These are phyloP conservation scores for Zygotorulaspora sp. DNA, from an alignment of 805 yeast species.

Conservation along the genomic window DNA sequence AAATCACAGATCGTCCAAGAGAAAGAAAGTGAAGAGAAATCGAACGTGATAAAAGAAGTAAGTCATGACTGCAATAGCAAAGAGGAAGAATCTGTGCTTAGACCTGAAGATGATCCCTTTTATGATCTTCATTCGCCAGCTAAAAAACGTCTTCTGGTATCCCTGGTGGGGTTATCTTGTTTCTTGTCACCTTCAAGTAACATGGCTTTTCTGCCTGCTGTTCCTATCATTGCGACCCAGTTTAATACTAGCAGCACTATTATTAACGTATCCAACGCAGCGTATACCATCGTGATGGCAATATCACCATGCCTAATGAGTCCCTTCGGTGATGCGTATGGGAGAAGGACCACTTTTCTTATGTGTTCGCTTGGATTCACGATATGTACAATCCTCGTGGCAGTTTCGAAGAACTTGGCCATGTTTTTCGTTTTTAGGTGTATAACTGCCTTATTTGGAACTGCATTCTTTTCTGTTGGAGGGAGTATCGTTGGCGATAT, in stretches of 20 bases:
- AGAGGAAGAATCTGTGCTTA: slow-evolving; percentile 1
- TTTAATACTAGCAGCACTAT: slow-evolving; percentile 45
- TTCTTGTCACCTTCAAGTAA: slow-evolving; percentile 44
- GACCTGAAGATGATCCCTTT: slow-evolving; percentile 1
- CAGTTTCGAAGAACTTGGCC: slow-evolving; percentile 47
- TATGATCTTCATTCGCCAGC: slow-evolving; percentile 4
- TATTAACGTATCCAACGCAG: slow-evolving; percentile 48
- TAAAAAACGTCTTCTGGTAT: slow-evolving; percentile 3
- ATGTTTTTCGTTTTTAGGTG: slow-evolving; percentile 53
- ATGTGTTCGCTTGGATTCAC: slow-evolving; percentile 37
- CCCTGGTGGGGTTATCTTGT: slow-evolving; percentile 20
- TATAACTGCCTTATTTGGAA: slow-evolving; percentile 49
- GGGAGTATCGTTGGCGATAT: slow-evolving; percentile 50
- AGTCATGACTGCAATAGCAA: slow-evolving; percentile 1
- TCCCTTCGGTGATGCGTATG: slow-evolving; percentile 52
- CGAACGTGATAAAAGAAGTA: slow-evolving; percentile 2
- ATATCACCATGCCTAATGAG: slow-evolving; percentile 44
- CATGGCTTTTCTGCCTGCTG: slow-evolving; percentile 49
- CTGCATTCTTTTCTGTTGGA: slow-evolving; percentile 51
- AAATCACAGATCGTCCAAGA: slow-evolving; percentile 1
- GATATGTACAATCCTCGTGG: slow-evolving; percentile 36
- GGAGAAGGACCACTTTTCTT: slow-evolving; percentile 44
- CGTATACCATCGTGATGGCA: slow-evolving; percentile 49
- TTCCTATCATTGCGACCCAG: slow-evolving; percentile 43
- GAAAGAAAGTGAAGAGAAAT: slow-evolving; percentile 1